These are phyloP conservation scores for Boletus eberwhitei DNA, from an alignment of 768 basidiomycete genomes.

Conservation along the genomic window DNA sequence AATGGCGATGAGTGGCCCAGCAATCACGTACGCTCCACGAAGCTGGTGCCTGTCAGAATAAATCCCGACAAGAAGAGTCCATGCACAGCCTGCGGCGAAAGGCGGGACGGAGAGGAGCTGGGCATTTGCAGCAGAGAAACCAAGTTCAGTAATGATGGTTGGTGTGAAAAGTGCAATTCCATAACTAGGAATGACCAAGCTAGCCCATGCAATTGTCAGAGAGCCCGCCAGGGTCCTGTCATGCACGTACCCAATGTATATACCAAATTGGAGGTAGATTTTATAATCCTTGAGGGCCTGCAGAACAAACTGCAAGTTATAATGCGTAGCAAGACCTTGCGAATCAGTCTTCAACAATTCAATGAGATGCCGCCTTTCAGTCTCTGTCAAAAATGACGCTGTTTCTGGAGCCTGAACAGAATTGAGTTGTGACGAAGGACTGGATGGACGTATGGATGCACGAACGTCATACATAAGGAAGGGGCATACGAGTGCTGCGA, in stretches of 20 bases:
- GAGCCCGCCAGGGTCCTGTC: not conserved
- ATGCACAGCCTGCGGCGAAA: conserved; percentile 40
- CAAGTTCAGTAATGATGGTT: conserved; percentile 37
- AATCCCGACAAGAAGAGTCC: conserved; percentile 37
- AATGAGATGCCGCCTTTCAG: conserved; percentile 38
- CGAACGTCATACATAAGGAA: conserved; percentile 53
- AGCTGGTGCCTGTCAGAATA: conserved; percentile 40
- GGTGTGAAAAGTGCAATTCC: not conserved
- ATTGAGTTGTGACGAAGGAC: not conserved
- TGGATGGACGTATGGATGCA: not conserved
- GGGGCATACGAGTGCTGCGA: conserved; percentile 24
- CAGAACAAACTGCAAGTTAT: conserved; percentile 41
- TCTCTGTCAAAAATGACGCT: conserved; percentile 7
- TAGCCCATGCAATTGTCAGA: not conserved
- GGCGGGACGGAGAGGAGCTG: conserved; percentile 48
- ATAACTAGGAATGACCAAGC: not conserved
- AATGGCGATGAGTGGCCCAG: conserved; percentile 36
- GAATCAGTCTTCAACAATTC: conserved; percentile 41
- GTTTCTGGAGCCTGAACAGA: conserved; percentile 8
- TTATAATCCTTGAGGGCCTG: conserved; percentile 48
- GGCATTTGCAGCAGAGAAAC: conserved; percentile 47
- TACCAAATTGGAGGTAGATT: conserved; percentile 26
- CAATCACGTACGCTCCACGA: conserved; percentile 49
- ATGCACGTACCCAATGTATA: conserved; percentile 38
- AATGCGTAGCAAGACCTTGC: conserved; percentile 42